Base-by-base conservation (phyloP, 2,329 filamentous ascomycete genomes). In the Aciculosporium take region DNA sequence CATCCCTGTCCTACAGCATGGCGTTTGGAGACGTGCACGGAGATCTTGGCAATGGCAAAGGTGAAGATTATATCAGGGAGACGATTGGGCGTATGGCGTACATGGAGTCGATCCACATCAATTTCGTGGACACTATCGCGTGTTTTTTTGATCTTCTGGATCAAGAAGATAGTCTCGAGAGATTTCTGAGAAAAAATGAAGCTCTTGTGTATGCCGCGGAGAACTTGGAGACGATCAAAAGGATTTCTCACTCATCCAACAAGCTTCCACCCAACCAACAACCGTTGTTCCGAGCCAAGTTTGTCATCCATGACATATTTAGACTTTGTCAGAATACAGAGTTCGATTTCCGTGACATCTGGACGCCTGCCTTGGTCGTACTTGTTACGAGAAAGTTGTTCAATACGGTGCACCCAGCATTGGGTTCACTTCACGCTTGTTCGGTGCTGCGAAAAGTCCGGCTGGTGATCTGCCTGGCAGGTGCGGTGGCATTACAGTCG, bases 401-500 rank as follows among this genome's bases (percentile, higher is more conserved):
- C 41, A 82, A 86, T 55, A 81, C 79, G 1, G 81, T 95, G 15
- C 80, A 93, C 53, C 74, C 81, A 17, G 84, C 87, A 0, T 65
- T 96, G 5, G 93, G 91, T 0, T 83, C 91, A 17, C 66, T 95
- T 5, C 84, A 95, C 58, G 82, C 84, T 29, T 91, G 86, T 56
- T 81, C 86, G 2, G 78, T 94, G 3, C 71, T 98, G 39, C 79
- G 88, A 30, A 94, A 93, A 55, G 71, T 96, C 36, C 74, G 87
- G 27, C 74, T 95, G 7, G 63, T 96, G 13, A 71, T 96, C 21
- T 82, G 78, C 45, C 65, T 96, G 35, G 81, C 86, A 21, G 87
- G 86, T 0, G 58, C 74, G 1, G 69, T 79, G 39, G 84, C 83
- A n/a, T 67, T 81, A 20, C 66, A 76, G 31, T 83, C 81, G 0